phyloP scores from a whole-genome alignment of 1,139 yeast species.

The Candida anutae region DNA sequence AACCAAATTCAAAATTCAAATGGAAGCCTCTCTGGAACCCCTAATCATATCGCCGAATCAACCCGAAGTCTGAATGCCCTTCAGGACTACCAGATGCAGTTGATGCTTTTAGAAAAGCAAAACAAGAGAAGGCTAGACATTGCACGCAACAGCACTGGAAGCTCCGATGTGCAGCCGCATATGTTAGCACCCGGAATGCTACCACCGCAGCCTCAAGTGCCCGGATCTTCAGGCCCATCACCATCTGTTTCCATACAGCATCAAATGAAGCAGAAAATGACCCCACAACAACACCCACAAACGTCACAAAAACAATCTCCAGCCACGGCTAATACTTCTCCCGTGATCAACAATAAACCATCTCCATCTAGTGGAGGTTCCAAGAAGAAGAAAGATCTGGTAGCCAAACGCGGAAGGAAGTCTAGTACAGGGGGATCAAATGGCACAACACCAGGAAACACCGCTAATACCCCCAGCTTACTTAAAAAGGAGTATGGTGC shows the following conservation, averaged over 20 bases:
- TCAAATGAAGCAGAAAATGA: conserved; percentile 2
- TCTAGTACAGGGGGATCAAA: conserved; percentile 11
- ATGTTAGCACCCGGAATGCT: conserved; percentile 15
- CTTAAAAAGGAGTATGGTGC: conserved; percentile 29
- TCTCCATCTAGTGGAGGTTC: conserved; percentile 21
- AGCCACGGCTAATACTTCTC: conserved; percentile 20
- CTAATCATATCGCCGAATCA: conserved; percentile 4
- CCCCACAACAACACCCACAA: conserved; percentile 1
- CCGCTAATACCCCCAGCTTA: conserved; percentile 19
- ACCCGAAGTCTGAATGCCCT: conserved; percentile 37
- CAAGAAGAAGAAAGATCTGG: conserved; percentile 20
- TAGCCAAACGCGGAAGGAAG: conserved; percentile 28
- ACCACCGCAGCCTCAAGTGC: conserved; percentile 12
- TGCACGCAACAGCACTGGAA: conserved; percentile 34
- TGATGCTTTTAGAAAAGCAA: conserved; percentile 64
- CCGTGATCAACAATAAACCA: conserved; percentile 27
- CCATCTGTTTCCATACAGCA: conserved; percentile 8
- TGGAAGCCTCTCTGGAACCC: conserved; percentile 3
- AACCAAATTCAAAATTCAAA: conserved; percentile 3
- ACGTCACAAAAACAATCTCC: conserved; percentile 20
- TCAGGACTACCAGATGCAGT: conserved; percentile 71
- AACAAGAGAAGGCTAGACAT: conserved; percentile 56
- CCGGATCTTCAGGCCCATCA: conserved; percentile 8
- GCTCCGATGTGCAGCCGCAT: conserved; percentile 7
- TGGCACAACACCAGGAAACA: conserved; percentile 10